Conservation (phyloP, 2,329 filamentous ascomycete species). For the Samsoniella hepiali region DNA sequence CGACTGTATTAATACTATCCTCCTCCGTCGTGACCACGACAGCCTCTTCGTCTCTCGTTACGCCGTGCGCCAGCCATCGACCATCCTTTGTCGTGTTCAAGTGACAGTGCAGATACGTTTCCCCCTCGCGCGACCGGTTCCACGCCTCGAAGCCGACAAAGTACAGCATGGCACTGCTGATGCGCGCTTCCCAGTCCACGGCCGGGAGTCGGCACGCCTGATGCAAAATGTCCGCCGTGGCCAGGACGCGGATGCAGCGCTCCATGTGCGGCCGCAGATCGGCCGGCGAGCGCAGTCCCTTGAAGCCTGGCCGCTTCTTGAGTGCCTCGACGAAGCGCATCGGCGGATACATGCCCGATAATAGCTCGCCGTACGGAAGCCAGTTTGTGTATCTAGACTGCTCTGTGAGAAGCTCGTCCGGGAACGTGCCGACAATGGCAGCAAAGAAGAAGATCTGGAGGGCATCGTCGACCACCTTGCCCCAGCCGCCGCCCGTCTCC, state of each 20-base stretch:
- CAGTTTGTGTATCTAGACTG: not conserved
- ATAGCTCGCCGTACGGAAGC: constrained; percentile 1
- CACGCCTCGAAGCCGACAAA: constrained; percentile 20
- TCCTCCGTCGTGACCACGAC: not conserved
- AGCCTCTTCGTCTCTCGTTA: not conserved
- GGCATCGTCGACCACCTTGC: not conserved
- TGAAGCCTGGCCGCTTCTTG: not conserved
- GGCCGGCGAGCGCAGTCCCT: not conserved
- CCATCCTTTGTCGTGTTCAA: constrained; percentile 11
- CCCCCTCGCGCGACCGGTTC: constrained; percentile 9
- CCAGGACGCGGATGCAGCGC: constrained; percentile 5
- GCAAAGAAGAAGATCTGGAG: constrained; percentile 6
- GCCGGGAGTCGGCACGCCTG: not conserved
- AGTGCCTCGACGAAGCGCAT: constrained; percentile 2
- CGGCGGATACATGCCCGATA: not conserved
- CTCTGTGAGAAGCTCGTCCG: not conserved
- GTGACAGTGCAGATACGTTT: constrained; percentile 9
- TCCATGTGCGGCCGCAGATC: not conserved
- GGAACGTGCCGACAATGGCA: not conserved
- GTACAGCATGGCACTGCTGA: constrained; percentile 7
- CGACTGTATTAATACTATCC: too few relatives aligned
- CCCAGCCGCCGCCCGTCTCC: not conserved
- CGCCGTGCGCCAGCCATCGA: constrained; percentile 7
- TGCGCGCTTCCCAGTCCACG: constrained; percentile 9
- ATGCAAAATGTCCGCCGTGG: not conserved